Base-by-base conservation (phyloP, 192 early-diverging fungal species). In the Mortierella claussenii region DNA sequence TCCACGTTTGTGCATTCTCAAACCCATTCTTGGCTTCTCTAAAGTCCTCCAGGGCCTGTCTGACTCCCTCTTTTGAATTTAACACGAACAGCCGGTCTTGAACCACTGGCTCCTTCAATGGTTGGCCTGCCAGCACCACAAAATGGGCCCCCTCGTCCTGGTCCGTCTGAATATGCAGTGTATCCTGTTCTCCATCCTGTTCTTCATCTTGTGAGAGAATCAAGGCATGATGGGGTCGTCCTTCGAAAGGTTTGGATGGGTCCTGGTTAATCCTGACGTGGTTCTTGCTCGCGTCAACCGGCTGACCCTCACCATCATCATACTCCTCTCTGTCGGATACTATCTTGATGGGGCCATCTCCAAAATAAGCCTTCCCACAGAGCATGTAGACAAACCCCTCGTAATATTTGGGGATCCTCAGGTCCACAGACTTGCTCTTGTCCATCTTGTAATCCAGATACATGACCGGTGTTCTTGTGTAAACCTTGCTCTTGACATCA, bases 391-490 rank as follows among this genome's bases (percentile, higher is more conserved):
- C 70, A 58, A 93, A 91, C 1, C 84, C 86, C 5, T 67, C 68
- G 57, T 80, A 89, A 4, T 69, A 71, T 27, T 80, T 83, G 21
- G 91, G 89, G 27, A 93, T 82, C 0, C 18, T 34, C 63, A 86
- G 68, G 79, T 88, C 75, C 57, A 91, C 63, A 46, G 79, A 83
- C 26, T 85, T 86, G 46, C 81, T 78, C 33, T 81, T 79, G 49
- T 83, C 50, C 79, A 96, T 82, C 48, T 85, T 81, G 32, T 95
- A 80, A 62, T 97, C 92, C 21, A 95, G 80, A 67, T 91, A 92
- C 81, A 87, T 88, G 51, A 93, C 91, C 7, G 94, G 95, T 1
- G 89, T 93, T 34, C 88, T 81, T 2, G 95, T 95, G 44, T 87
- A 75, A 18, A 95, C 91, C 23, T 81, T 81, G 3, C 89, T 90